Evolutionary conservation across 345 rosid species (phyloP), one percentile per base, ranked within the genome.

Genomic region (Gossypium bickii): DNA sequence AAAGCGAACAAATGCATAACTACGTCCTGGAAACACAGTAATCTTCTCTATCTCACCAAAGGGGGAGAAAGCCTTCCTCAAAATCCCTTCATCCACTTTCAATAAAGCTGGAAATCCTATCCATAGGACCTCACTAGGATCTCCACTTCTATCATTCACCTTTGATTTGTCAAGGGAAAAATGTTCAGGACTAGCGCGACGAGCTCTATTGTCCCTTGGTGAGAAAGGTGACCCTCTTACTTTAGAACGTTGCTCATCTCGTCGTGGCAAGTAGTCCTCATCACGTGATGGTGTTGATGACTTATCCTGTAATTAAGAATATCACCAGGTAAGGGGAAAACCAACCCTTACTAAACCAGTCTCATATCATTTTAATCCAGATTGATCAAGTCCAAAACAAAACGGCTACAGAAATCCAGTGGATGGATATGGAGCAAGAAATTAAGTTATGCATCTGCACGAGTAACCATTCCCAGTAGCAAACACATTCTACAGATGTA

Each of bases 1-100:
- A 83, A 89, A 94, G 38, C 86, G 91, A 79, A 94, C 93, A 83
- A 94, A 94, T 74, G 98, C 98, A 84, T 92, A 94, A 81, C 97
- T 94, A 68, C 97, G 97, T 69, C 98, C 97, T 41, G 97, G 97
- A 82, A 94, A 90, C 69, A 85, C 87, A 20, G 95, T 85, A 51
- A 94, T 86, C 85, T 87, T 94, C 55, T 88, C 90, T 75, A 92
- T 81, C 78, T 94, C 98, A 76, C 98, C 98, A 75, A 89, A 94
- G 38, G 97, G 92, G 4, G 91, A 86, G 79, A 94, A 92, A 24
- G 91, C 93, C 76, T 89, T 87, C 78, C 91, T 84, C 83, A 94
- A 84, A 80, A 87, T 83, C 58, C 66, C 62, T 73, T 94, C 98
- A 78, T 94, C 97, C 70, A 94, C 95, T 83, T 86, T 84, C 86